Base-by-base conservation (phyloP, 495 filamentous ascomycete genomes). In the Paragyromitra xinjiangensis region DNA sequence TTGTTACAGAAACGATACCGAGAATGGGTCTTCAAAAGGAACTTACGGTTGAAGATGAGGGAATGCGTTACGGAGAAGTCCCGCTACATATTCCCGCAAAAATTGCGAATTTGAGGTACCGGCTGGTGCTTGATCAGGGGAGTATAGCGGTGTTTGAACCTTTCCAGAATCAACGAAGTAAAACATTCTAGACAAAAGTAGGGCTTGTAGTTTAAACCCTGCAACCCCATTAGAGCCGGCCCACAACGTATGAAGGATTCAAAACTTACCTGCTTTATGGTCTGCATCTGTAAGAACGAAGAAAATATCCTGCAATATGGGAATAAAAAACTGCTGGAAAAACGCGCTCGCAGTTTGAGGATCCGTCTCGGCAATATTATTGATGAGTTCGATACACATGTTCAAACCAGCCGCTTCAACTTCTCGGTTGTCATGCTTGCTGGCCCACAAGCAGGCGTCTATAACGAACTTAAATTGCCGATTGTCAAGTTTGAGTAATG, bases 401-500 rank as follows among this genome's bases (percentile, higher is more conserved):
- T 93, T 95, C 75, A 99, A 89, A n/a, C 95, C 95, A 61, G 95
- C 96, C 82, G 91, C 92, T 86, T 99, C 95, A 42, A 99, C 95
- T 82, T 97, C 95, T 29, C 95, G 92, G 83, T 99, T 99, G 85
- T 98, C 95, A 83, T 99, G 95, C 85, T 99, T 99, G 85, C 94
- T 97, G 9, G 95, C 95, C 95, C 95, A 99, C 90, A 98, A 92
- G 88, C 95, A 99, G 34, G 95, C 95, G 82, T 99, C 95, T 78
- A 99, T 98, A 80, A 99, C 95, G 81, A 98, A 97, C 83, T 98
- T 98, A 88, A 99, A 98, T 83, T 98, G 94, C 19, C 93, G 89
- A 65, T 90, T 93, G 83, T 99, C 95, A 3, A 99, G 90, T 83
- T 94, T 95, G 64, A 99, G 87, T 7, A 99, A 87, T 7, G 95